Base-by-base conservation (phyloP, 2,329 filamentous ascomycete genomes). In the Aspergillus quadricinctus region DNA sequence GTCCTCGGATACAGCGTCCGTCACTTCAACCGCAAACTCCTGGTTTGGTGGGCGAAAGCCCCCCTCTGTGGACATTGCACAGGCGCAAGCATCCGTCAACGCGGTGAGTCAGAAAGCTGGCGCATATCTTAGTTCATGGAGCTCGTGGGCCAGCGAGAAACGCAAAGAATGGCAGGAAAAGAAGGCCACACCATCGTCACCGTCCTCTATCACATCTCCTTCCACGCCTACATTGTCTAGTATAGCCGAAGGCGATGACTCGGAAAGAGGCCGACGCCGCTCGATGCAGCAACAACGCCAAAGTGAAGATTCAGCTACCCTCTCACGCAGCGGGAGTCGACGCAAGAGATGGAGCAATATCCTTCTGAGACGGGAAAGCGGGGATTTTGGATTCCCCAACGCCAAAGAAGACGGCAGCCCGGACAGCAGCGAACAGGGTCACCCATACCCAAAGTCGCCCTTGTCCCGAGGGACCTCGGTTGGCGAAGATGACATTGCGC, bases 91-190 rank as follows among this genome's bases (percentile, higher is more conserved):
- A 19, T 79, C 79, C 8, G 78, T 83, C 2, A 75, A 76, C 57
- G 80, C 80, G 9, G 83, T 81, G 2, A 72, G 79, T 10, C 81
- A 81, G 52, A 76, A 79, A 41, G 84, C 84, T n/a, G 77, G 83
- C 17, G 81, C 85, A 1, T 88, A 87, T 64, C 71, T 88, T 50
- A 85, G 80, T 54, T 85, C 82, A 0, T 87, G 84, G 84, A 80
- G 84, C 4, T 72, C 78, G 1, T 87, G 84, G 84, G 84, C 84
- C 4, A 74, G 66, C 58, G 78, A 80, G 55, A 75, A 75, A 63
- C 72, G 72, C 29, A 77, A 72, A 59, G 77, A 75, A 59, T 80
- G 76, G 77, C 73, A 76, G 58, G 72, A 76, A 25, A 73, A 72
- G 55, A 73, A 70, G 52, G 60, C 58, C 14, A 56, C 63, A 19